Conservation (phyloP, 139 green algal genomes). For the Chlamydomonas sphaeroides region DNA sequence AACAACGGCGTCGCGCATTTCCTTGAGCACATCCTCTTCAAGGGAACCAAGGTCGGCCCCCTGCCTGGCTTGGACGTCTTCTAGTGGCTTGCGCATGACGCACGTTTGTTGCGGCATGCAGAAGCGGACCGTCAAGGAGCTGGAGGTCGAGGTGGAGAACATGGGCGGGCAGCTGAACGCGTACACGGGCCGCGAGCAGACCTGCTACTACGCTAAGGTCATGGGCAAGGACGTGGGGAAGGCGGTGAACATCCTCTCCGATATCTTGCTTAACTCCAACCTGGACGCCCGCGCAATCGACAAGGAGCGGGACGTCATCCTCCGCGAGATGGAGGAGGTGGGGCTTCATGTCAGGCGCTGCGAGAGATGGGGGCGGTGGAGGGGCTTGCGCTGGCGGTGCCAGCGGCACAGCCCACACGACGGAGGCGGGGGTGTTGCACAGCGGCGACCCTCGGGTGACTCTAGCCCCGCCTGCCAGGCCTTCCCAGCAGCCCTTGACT, state of each 20-base stretch:
- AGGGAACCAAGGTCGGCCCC: conserved; percentile 88
- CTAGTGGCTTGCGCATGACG: too few species aligned
- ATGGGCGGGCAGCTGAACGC: conserved; percentile 98
- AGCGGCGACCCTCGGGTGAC: too few species aligned
- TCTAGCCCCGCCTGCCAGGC: too few species aligned
- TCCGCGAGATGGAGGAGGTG: conserved; percentile 98
- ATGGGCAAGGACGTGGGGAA: conserved; percentile 88
- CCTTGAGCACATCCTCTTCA: conserved; percentile 99
- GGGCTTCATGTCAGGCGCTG: too few species aligned
- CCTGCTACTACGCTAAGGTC: conserved; percentile 95
- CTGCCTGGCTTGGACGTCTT: too few species aligned
- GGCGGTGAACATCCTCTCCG: conserved; percentile 93
- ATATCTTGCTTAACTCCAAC: conserved; percentile 97
- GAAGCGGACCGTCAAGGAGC: conserved; percentile 78
- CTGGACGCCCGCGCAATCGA: conserved; percentile 89
- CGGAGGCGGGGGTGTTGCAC: too few species aligned
- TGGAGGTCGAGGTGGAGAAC: conserved; percentile 98
- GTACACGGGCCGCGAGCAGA: conserved; percentile 98
- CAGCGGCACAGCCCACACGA: too few species aligned
- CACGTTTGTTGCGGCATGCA: conserved; percentile 45
- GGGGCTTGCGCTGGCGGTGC: too few species aligned
- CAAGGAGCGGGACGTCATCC: conserved; percentile 94
- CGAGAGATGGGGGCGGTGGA: too few species aligned
- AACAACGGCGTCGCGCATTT: conserved; percentile 98
- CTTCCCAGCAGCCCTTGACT: too few species aligned